phyloP scores from a whole-genome alignment of 2,329 filamentous ascomycete species.

The Fusarium keratoplasticum region DNA sequence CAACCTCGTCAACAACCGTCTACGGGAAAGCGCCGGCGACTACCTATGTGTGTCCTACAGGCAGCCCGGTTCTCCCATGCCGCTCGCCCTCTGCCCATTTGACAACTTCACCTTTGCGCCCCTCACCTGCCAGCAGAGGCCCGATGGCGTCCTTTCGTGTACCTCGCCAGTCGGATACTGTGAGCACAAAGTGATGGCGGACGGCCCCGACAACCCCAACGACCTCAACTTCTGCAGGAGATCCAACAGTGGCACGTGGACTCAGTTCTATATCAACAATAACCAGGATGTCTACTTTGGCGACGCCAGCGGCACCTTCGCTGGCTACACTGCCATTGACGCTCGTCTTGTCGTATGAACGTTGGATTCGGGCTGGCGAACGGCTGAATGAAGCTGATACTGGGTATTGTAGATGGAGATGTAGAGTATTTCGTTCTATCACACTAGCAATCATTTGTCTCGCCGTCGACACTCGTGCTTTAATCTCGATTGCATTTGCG shows the following conservation, averaged over 20 bases:
- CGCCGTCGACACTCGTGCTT: background rate
- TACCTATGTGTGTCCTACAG: background rate
- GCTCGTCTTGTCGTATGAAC: background rate
- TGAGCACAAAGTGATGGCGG: background rate
- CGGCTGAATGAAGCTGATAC: background rate
- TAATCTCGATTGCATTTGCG: background rate
- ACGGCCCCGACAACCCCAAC: background rate
- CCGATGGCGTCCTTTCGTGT: background rate
- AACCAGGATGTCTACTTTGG: background rate
- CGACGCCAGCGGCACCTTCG: background rate
- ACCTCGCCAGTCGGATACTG: background rate
- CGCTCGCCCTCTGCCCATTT: background rate
- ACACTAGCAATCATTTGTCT: background rate
- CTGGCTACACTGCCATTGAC: background rate
- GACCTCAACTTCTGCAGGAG: background rate
- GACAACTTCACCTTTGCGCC: background rate
- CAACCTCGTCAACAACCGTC: background rate
- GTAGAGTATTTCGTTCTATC: background rate
- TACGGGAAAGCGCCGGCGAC: background rate
- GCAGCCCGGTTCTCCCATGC: background rate
- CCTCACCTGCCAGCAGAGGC: background rate
- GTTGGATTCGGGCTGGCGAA: background rate
- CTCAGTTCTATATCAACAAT: background rate
- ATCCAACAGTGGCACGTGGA: background rate
- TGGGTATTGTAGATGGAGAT: background rate